These are phyloP conservation scores for Parastagonospora nodorum DNA, from an alignment of 2,329 filamentous ascomycete genomes.

Conservation along the genomic window DNA sequence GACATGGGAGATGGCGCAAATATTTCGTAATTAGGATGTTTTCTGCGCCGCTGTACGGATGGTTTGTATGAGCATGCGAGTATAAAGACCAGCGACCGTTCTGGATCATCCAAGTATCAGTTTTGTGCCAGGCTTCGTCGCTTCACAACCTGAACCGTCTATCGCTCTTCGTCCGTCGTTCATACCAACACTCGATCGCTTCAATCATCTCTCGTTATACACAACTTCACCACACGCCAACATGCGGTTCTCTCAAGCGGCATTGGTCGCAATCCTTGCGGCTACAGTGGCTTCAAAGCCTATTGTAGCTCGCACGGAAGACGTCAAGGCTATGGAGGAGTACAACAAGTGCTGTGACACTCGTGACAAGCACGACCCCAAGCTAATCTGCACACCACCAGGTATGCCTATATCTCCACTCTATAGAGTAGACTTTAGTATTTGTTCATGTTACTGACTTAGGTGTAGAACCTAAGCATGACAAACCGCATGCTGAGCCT, in stretches of 20 bases:
- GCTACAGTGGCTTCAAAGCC: constrained; percentile 5
- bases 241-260: constrained; percentile 4
- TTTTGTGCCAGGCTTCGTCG: not conserved
- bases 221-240: not conserved
- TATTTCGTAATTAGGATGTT: not conserved
- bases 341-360: constrained; percentile 3
- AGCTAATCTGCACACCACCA: not conserved
- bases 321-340: not conserved
- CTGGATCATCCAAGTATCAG: not conserved
- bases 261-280: constrained; percentile 5
- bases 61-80: too few species aligned
- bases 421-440: not conserved
- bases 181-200: not conserved
- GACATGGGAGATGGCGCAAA: not conserved
- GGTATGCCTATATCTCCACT: not conserved
- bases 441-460: too few species aligned
- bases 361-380: constrained; percentile 1
- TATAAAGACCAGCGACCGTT: not conserved
- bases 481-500: not conserved
- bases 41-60: not conserved
- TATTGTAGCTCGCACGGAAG: not conserved
- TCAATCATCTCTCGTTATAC: not conserved
- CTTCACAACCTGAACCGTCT: not conserved
- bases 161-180: constrained; percentile 1
- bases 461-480: not conserved